Evolutionary conservation across 345 rosid genomes (phyloP).

Genomic region (Geranium brycei): DNA sequence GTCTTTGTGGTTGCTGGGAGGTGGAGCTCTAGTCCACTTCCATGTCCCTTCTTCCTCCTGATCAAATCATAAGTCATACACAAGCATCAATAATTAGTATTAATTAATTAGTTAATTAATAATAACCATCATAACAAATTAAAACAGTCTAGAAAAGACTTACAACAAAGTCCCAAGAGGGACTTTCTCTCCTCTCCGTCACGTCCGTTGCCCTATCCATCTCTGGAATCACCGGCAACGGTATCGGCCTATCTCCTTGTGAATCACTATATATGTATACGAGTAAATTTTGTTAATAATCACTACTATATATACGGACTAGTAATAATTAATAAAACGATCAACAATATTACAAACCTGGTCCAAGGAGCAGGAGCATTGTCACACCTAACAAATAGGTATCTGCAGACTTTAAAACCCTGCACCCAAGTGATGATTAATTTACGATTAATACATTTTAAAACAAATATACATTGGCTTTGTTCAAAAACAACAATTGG

Average conservation of each 20-base stretch:
- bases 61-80: neutral
- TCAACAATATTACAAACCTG: slow-evolving; percentile 26
- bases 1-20: slow-evolving; percentile 27
- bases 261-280: slow-evolving; percentile 31
- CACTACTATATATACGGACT: too few relatives aligned
- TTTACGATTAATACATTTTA: too few relatives aligned
- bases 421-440: neutral
- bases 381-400: slow-evolving; percentile 75
- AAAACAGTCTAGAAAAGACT: neutral
- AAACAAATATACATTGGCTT: too few relatives aligned
- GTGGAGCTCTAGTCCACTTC: slow-evolving; percentile 59
- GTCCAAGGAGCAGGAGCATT: slow-evolving; percentile 74
- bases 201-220: slow-evolving; percentile 36
- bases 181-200: slow-evolving; percentile 38
- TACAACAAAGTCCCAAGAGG: slow-evolving; percentile 73
- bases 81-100: too few relatives aligned
- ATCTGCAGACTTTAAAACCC: slow-evolving; percentile 63
- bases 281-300: too few relatives aligned
- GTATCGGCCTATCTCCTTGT: slow-evolving; percentile 58
- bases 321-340: neutral
- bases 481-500: neutral
- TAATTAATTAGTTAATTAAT: too few relatives aligned
- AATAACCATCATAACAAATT: too few relatives aligned
- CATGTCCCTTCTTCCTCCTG: slow-evolving; percentile 40
- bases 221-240: slow-evolving; percentile 46